A percentile compares a stretch with the other conserved stretches of the same genome.
Evolutionary conservation across 495 filamentous ascomycete genomes (phyloP).

Genomic region (Aspergillus biplanus): DNA sequence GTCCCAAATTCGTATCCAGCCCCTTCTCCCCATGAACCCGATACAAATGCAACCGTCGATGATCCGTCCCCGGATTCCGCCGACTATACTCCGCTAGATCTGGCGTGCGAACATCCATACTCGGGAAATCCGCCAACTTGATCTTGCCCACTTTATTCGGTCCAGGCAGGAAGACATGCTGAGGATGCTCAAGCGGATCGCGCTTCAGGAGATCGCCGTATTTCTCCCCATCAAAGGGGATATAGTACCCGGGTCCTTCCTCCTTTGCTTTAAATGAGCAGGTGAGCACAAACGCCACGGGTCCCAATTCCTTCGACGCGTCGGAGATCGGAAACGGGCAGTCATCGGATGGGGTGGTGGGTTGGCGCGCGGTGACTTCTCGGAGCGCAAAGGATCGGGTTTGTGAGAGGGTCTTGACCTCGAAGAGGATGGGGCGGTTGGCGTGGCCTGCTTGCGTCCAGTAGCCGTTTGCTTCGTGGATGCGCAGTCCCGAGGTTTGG

Average conservation of each 20-base stretch:
- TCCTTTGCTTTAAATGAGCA: constrained; percentile 13
- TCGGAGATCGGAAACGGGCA: constrained; percentile 12
- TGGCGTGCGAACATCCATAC: constrained; percentile 10
- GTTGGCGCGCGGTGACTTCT: constrained; percentile 13
- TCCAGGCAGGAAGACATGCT: neutral
- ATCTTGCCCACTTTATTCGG: constrained; percentile 1
- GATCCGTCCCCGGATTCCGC: neutral
- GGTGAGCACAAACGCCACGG: constrained; percentile 8
- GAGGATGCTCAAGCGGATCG: neutral
- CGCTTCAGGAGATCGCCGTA: constrained; percentile 6
- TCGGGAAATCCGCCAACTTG: constrained; percentile 3
- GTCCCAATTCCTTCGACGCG: neutral
- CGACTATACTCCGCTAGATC: constrained; percentile 5
- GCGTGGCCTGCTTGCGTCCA: constrained; percentile 13
- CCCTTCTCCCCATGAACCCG: neutral
- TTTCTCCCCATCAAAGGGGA: constrained; percentile 4
- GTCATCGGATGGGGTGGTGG: constrained; percentile 10
- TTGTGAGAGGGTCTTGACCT: constrained; percentile 9
- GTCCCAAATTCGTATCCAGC: neutral
- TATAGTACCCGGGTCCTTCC: neutral
- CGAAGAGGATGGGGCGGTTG: constrained; percentile 13
- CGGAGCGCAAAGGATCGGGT: constrained; percentile 8
- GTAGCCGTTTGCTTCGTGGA: constrained; percentile 17
- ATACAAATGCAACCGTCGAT: neutral
- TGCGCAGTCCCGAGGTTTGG: neutral